These are phyloP conservation scores for Pseudisothecium myosuroides DNA, from an alignment of 225 moss, liverwort and hornwort genomes.

Conservation along the genomic window DNA sequence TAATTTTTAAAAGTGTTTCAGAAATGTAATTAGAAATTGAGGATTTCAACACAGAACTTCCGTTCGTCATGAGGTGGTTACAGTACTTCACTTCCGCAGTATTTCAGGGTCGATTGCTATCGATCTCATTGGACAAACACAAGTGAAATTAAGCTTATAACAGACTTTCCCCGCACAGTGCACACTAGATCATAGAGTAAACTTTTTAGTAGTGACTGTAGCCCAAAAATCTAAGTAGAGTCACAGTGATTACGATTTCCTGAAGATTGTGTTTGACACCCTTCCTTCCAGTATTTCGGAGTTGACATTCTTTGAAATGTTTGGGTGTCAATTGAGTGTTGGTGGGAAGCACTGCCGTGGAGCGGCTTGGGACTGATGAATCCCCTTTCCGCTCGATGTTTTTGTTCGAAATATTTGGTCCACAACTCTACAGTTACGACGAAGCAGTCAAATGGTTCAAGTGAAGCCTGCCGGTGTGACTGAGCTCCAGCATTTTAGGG, in stretches of 20 bases:
- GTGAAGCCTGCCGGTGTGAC: not conserved
- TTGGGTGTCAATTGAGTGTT: not conserved
- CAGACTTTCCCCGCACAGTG: not conserved
- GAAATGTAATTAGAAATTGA: not conserved
- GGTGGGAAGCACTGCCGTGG: not conserved
- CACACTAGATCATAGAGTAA: not conserved
- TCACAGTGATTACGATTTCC: not conserved
- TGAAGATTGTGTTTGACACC: slow-evolving; percentile 2
- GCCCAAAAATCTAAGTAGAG: not conserved
- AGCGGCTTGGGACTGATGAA: not conserved
- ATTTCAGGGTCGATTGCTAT: not conserved
- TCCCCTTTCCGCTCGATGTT: not conserved
- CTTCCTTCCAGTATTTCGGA: not conserved
- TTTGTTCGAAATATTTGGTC: not conserved
- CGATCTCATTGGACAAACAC: not conserved
- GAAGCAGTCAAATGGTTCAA: not conserved
- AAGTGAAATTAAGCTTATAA: not conserved
- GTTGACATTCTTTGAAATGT: not conserved
- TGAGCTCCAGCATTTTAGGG: not conserved
- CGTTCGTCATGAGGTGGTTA: not conserved
- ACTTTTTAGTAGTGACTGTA: not conserved
- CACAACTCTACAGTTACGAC: not conserved
- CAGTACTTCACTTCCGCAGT: not conserved
- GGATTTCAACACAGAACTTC: not conserved
- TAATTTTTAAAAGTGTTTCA: too few relatives aligned